phyloP scores from a whole-genome alignment of 2,329 filamentous ascomycete genomes.

The Alternaria tenuissima region DNA sequence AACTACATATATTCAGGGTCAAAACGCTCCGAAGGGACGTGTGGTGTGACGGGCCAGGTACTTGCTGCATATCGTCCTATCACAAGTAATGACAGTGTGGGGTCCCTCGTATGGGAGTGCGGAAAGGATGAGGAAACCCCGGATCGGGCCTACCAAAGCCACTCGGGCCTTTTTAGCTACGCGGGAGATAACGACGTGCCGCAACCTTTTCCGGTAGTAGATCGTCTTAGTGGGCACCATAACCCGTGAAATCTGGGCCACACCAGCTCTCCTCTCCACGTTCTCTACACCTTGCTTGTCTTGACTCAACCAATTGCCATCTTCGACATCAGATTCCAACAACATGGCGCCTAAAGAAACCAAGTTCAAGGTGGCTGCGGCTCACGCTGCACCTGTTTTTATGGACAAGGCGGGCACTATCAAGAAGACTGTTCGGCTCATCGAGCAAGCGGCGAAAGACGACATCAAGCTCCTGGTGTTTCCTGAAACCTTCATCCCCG shows the following conservation, averaged over 20 bases:
- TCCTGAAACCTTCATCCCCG: constrained; percentile 50
- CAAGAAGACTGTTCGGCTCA: constrained; percentile 43
- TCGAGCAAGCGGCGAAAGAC: constrained; percentile 43
- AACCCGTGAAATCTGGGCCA: not conserved
- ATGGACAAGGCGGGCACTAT: constrained; percentile 50
- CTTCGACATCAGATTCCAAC: not conserved
- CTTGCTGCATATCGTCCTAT: not conserved
- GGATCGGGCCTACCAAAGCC: not conserved
- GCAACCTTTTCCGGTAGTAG: not conserved
- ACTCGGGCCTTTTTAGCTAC: not conserved
- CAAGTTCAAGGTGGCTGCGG: constrained; percentile 49
- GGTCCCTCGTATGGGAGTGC: not conserved
- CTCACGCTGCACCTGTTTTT: constrained; percentile 49
- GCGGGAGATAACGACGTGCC: constrained; percentile 5
- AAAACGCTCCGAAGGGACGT: not conserved
- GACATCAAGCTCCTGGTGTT: constrained; percentile 47
- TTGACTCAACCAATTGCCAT: not conserved
- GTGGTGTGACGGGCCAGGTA: not conserved
- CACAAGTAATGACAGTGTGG: not conserved
- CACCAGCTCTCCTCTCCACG: not conserved
- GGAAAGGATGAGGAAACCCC: not conserved
- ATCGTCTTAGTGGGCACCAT: not conserved
- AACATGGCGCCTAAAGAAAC: constrained; percentile 31
- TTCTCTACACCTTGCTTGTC: not conserved
- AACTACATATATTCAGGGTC: not conserved